Evolutionary conservation across 2,329 filamentous ascomycete genomes (phyloP).

Genomic region (Ceratocystis colombiana): DNA sequence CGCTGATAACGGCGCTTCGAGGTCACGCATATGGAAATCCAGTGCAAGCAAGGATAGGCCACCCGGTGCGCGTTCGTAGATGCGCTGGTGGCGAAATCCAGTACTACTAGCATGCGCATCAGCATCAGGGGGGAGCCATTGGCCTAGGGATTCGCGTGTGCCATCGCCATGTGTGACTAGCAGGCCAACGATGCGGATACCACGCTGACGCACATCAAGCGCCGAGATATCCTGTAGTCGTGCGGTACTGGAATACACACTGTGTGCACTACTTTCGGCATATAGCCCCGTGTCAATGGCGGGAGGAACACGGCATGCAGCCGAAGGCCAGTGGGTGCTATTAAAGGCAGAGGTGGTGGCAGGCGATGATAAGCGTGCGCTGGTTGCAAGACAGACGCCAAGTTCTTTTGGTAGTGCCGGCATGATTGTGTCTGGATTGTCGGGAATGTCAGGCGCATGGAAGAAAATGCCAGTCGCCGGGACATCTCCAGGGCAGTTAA

Average conservation of each 20-base stretch:
- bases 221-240: constrained; percentile 7
- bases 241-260: constrained; percentile 13
- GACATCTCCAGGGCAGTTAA: constrained; percentile 16
- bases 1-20: constrained; percentile 17
- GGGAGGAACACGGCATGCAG: neutral
- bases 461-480: constrained; percentile 22
- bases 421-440: constrained; percentile 17
- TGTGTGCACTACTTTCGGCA: constrained; percentile 19
- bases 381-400: constrained; percentile 15
- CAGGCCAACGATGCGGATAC: constrained; percentile 17
- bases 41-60: constrained; percentile 1
- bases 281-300: neutral
- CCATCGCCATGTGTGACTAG: constrained; percentile 19
- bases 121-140: constrained; percentile 20
- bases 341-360: neutral
- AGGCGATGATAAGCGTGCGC: neutral
- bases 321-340: neutral
- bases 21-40: constrained; percentile 19
- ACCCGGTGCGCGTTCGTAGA: constrained; percentile 5
- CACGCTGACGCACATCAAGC: constrained; percentile 15
- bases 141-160: constrained; percentile 18
- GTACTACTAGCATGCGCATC: neutral
- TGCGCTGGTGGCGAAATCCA: constrained; percentile 11
- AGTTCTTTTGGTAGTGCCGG: constrained; percentile 22
- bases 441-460: constrained; percentile 19